A percentile compares a stretch with the other conserved stretches of the same genome.
Conservation (phyloP, 106 monocot species). For the Hemerocallis citrina region DNA sequence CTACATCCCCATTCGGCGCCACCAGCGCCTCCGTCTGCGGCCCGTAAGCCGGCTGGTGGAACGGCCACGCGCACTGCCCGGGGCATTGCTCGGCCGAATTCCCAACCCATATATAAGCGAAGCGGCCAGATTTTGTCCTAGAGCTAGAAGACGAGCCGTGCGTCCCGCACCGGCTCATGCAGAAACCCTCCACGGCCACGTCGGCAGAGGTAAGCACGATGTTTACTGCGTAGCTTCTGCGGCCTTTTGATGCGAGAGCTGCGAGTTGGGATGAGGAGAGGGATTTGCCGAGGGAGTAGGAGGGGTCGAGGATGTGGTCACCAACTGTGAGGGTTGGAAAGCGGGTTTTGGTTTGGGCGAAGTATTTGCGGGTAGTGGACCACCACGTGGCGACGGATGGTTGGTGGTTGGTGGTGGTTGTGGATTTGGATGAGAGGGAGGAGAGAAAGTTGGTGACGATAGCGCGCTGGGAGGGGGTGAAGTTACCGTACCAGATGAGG, state of each 20-base stretch:
- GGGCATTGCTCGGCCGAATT: conserved; percentile 80
- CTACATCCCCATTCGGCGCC: conserved; percentile 78
- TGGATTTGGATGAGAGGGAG: conserved; percentile 10
- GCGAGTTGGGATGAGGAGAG: conserved; percentile 10
- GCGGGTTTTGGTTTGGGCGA: neutral
- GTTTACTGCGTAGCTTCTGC: conserved; percentile 10
- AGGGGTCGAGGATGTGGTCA: conserved; percentile 12
- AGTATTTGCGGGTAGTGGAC: conserved; percentile 22
- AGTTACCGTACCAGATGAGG: conserved; percentile 41
- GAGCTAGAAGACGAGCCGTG: conserved; percentile 10
- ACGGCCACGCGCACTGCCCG: conserved; percentile 93
- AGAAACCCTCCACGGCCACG: conserved; percentile 46
- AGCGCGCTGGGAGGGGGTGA: conserved; percentile 34
- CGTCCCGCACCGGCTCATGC: conserved; percentile 29
- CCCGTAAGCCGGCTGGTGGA: conserved; percentile 78
- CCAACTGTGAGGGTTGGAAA: conserved; percentile 13
- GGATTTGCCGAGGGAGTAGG: conserved; percentile 23
- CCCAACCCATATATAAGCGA: conserved; percentile 76
- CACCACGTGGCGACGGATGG: conserved; percentile 31
- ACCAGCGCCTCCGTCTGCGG: conserved; percentile 51
- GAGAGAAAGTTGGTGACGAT: conserved; percentile 34
- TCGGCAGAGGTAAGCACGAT: conserved; percentile 33
- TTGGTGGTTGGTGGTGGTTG: neutral
- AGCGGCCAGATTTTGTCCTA: conserved; percentile 6
- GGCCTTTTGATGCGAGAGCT: conserved; percentile 13